Percentiles rank a stretch among this genome's conserved stretches.
Conservation (phyloP, 2,329 filamentous ascomycete species). For the Epichloe amarillans region DNA sequence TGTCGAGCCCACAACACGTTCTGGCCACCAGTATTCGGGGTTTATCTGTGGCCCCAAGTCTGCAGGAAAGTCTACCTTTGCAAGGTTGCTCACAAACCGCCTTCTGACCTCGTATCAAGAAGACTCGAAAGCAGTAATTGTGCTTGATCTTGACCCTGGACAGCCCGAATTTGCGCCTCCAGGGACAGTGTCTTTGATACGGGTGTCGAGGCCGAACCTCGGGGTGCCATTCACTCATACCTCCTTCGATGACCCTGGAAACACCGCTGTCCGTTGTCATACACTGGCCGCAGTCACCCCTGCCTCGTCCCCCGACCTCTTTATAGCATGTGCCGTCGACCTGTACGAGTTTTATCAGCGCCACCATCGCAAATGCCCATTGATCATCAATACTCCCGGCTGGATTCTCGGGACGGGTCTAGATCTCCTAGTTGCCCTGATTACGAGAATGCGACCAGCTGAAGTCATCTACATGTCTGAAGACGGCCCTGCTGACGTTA, state of each 20-base stretch:
- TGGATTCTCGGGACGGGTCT: conserved; percentile 62
- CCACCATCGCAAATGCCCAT: conserved; percentile 31
- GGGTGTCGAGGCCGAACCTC: conserved; percentile 47
- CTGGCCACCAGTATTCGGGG: conserved; percentile 26
- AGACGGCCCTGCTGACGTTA: conserved; percentile 43
- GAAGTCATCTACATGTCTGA: conserved; percentile 58
- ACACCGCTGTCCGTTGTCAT: conserved; percentile 44
- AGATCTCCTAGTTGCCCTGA: conserved; percentile 46
- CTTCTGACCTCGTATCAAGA: conserved; percentile 36
- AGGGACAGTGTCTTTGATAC: conserved; percentile 55
- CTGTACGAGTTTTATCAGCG: conserved; percentile 46
- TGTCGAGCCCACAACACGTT: conserved; percentile 19
- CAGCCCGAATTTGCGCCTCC: conserved; percentile 63
- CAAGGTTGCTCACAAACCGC: conserved; percentile 51
- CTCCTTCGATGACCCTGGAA: conserved; percentile 19
- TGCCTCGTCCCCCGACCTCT: conserved; percentile 51
- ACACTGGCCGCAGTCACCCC: conserved; percentile 52
- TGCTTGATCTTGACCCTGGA: conserved; percentile 66
- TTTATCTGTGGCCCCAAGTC: conserved; percentile 58
- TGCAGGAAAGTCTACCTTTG: conserved; percentile 66
- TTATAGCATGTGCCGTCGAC: conserved; percentile 49
- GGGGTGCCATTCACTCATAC: conserved; percentile 55
- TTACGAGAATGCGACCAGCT: conserved; percentile 38
- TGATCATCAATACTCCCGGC: conserved; percentile 63
- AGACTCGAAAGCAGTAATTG: conserved; percentile 14